Evolutionary conservation across 2,329 filamentous ascomycete species (phyloP).

Genomic region (Colletotrichum magnum): DNA sequence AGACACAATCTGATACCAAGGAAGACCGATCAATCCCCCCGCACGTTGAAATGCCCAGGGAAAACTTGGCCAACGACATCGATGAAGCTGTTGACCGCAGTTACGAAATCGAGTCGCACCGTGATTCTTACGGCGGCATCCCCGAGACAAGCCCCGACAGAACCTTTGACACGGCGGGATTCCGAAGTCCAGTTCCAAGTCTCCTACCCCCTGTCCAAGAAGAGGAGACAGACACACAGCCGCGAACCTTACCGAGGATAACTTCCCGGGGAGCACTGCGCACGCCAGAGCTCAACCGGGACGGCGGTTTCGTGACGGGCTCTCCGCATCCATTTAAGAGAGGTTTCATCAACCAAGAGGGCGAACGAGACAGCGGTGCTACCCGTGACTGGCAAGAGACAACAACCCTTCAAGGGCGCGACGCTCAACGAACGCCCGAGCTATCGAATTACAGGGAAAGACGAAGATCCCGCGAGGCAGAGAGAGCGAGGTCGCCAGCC

Average conservation of each 20-base stretch:
- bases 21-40: slow-evolving; percentile 9
- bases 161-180: slow-evolving; percentile 48
- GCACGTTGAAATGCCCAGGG: slow-evolving; percentile 1
- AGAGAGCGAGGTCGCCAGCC: slow-evolving; percentile 30
- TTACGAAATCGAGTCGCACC: slow-evolving; percentile 49
- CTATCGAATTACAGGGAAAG: slow-evolving; percentile 41
- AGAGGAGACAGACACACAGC: slow-evolving; percentile 58
- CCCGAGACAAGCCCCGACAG: slow-evolving; percentile 21
- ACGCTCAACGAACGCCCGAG: slow-evolving; percentile 41
- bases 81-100: slow-evolving; percentile 40
- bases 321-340: slow-evolving; percentile 58
- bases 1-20: neutral
- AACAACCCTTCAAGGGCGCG: slow-evolving; percentile 40
- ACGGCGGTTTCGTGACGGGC: slow-evolving; percentile 64
- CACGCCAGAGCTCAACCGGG: slow-evolving; percentile 58
- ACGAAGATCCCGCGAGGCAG: slow-evolving; percentile 38
- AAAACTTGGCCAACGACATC: slow-evolving; percentile 35
- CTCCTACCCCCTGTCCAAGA: slow-evolving; percentile 67
- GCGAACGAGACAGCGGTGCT: slow-evolving; percentile 69
- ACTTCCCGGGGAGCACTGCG: slow-evolving; percentile 41
- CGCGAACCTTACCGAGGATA: slow-evolving; percentile 31
- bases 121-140: slow-evolving; percentile 42
- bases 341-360: slow-evolving; percentile 49
- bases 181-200: slow-evolving; percentile 59
- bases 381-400: slow-evolving; percentile 62